Conservation (phyloP, 208 protist species). For the Phytomonas francai region DNA sequence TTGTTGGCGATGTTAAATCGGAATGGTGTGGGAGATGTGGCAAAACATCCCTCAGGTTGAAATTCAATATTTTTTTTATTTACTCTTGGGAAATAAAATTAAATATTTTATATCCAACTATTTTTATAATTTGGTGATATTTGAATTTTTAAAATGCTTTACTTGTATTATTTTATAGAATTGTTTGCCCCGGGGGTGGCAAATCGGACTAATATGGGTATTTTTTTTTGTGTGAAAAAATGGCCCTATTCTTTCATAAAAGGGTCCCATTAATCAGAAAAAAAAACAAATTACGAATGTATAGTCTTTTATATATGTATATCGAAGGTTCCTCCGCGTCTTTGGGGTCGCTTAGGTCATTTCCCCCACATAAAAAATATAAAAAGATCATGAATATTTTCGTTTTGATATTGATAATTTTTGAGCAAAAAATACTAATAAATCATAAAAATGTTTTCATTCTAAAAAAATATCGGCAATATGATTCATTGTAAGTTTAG, state of each 20-base stretch:
- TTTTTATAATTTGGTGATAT: not conserved
- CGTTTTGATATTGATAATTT: not conserved
- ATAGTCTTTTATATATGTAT: not conserved
- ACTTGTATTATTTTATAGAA: conserved; percentile 5
- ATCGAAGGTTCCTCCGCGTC: not conserved
- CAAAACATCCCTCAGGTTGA: not conserved
- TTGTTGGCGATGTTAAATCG: not conserved
- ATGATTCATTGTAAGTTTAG: no score
- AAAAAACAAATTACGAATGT: not conserved
- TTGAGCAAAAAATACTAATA: no score
- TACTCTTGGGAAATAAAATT: not conserved
- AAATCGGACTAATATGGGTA: not conserved
- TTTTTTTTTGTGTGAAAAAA: conserved; percentile 1
- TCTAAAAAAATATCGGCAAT: no score
- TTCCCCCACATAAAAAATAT: no score
- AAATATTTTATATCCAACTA: not conserved
- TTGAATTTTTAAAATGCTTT: not conserved
- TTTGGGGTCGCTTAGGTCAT: no score
- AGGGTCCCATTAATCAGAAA: not conserved
- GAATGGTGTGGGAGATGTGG: not conserved
- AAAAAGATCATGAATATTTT: not conserved
- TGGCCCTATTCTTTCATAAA: not conserved
- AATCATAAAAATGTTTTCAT: no score
- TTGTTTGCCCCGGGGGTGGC: not conserved
- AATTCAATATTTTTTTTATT: conserved; percentile 3